Evolutionary conservation across 2,329 filamentous ascomycete genomes (phyloP), one percentile per base, ranked within the genome.

Genomic region (Colletotrichum paranaense): DNA sequence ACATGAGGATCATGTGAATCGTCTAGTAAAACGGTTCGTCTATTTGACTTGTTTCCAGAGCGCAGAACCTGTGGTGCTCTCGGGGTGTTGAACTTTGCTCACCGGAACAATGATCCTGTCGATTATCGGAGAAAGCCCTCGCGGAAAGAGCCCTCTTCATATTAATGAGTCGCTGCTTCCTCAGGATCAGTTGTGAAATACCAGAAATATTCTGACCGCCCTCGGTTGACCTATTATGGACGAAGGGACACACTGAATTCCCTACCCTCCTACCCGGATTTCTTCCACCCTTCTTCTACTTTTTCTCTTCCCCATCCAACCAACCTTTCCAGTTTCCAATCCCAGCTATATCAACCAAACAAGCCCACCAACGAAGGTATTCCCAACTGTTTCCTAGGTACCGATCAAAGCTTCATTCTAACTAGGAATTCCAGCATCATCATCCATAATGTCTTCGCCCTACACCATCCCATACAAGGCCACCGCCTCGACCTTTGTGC

Each of bases 401-500:
- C 16, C 38, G 19, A 42, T 16, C 1, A 19, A 24, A 38, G 30
- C 2, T 9, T 22, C 24, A 19, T 12, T 19, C 49, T 64, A 55
- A 64, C 3, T 12, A 5, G 8, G 30, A 9, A 7, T n/a, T 24
- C 5, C 16, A 42, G 38, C 49, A 64, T n/a, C 4, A 22, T 12
- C n/a, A 8, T 5, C 8, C 46, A 28, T 11, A 28, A 64, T 64
- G 62, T 71, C 67, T 42, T 68, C 57, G 24, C 62, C 67, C 14
- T 74, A 74, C 59, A 70, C 64, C 12, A 73, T 77, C 62, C 73
- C 75, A 7, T 73, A 74, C 64, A 65, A 67, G 5, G 63, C 68
- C 49, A 59, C 32, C 14, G 32, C 32, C 32, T 28, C 52, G 1
- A 30, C 24, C 52, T 57, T 65, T 19, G 52, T 65, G 16, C 62